phyloP scores from a whole-genome alignment of 768 basidiomycete species.

The Collybia sp. region DNA sequence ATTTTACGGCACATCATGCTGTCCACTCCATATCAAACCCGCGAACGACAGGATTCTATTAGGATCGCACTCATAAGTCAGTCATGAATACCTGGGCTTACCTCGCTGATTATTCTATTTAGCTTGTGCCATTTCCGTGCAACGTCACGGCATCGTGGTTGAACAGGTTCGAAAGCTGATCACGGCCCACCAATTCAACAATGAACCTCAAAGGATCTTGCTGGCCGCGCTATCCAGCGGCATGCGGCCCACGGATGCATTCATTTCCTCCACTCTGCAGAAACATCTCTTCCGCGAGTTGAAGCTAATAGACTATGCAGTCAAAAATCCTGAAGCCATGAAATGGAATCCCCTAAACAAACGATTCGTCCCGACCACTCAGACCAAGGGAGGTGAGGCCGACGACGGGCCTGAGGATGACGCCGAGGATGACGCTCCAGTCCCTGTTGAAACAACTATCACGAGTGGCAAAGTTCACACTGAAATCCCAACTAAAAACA shows the following conservation, averaged over 20 bases:
- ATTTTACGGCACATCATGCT: slow-evolving; percentile 69
- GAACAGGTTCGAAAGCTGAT: slow-evolving; percentile 78
- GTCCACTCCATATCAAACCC: slow-evolving; percentile 69
- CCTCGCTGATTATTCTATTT: slow-evolving; percentile 3
- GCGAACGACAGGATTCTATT: slow-evolving; percentile 62
- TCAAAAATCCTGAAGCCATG: slow-evolving; percentile 54
- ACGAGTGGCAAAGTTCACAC: slow-evolving; percentile 15
- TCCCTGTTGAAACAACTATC: slow-evolving; percentile 16
- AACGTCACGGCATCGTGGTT: slow-evolving; percentile 53
- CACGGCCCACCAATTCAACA: slow-evolving; percentile 76
- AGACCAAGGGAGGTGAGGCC: slow-evolving; percentile 31
- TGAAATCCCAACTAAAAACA: slow-evolving; percentile 61
- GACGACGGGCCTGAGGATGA: slow-evolving; percentile 36
- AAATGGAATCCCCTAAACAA: slow-evolving; percentile 59
- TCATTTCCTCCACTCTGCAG: slow-evolving; percentile 74
- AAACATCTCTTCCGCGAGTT: slow-evolving; percentile 84
- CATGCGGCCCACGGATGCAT: slow-evolving; percentile 63
- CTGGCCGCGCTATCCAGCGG: slow-evolving; percentile 72
- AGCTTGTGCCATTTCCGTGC: slow-evolving; percentile 72
- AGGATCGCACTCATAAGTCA: slow-evolving; percentile 64
- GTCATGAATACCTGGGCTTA: background rate
- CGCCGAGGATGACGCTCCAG: slow-evolving; percentile 26
- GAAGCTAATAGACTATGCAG: slow-evolving; percentile 60
- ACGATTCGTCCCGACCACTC: slow-evolving; percentile 45
- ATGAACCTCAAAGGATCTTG: slow-evolving; percentile 79